These are phyloP conservation scores for Aspergillus japonicus DNA, from an alignment of 2,329 filamentous ascomycete genomes.

Conservation along the genomic window DNA sequence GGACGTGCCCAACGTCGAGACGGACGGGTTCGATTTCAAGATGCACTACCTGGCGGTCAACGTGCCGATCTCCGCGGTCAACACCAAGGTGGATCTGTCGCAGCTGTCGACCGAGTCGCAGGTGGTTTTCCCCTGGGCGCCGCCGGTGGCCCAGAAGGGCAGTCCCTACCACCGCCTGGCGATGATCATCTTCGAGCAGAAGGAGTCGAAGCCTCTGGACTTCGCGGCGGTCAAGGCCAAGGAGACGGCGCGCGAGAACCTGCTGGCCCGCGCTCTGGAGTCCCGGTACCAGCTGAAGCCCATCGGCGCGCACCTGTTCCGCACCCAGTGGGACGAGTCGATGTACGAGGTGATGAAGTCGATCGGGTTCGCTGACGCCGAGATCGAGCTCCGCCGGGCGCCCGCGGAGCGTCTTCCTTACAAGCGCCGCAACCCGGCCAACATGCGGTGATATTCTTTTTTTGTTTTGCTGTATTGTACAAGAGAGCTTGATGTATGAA, in stretches of 20 bases:
- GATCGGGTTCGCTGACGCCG: slow-evolving; percentile 69
- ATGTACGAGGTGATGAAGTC: slow-evolving; percentile 85
- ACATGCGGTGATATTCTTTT: slow-evolving; percentile 40
- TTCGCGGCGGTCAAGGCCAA: slow-evolving; percentile 55
- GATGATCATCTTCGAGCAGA: slow-evolving; percentile 80
- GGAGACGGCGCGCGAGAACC: slow-evolving; percentile 60
- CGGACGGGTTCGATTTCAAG: slow-evolving; percentile 73
- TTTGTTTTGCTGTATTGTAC: slow-evolving; percentile 40
- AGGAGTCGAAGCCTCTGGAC: slow-evolving; percentile 60
- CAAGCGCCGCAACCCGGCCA: slow-evolving; percentile 56
- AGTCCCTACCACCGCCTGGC: slow-evolving; percentile 86
- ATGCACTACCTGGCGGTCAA: slow-evolving; percentile 86
- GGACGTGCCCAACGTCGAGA: slow-evolving; percentile 78
- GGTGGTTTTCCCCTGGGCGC: slow-evolving; percentile 75
- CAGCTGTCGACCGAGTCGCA: slow-evolving; percentile 61
- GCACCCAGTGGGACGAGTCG: slow-evolving; percentile 82
- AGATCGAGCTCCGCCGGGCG: slow-evolving; percentile 81
- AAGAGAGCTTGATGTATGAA: slow-evolving; percentile 40
- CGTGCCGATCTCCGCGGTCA: slow-evolving; percentile 61
- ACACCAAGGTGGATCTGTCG: slow-evolving; percentile 64
- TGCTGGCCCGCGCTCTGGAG: slow-evolving; percentile 73
- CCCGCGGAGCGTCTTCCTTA: slow-evolving; percentile 68
- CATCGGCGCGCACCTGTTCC: slow-evolving; percentile 84
- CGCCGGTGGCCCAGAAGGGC: slow-evolving; percentile 85
- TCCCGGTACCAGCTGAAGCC: slow-evolving; percentile 67